A percentile compares a stretch with the other conserved stretches of the same genome.
These are phyloP conservation scores for Phytopythium litorale DNA, from an alignment of 352 stramenopile species.

Conservation along the genomic window DNA sequence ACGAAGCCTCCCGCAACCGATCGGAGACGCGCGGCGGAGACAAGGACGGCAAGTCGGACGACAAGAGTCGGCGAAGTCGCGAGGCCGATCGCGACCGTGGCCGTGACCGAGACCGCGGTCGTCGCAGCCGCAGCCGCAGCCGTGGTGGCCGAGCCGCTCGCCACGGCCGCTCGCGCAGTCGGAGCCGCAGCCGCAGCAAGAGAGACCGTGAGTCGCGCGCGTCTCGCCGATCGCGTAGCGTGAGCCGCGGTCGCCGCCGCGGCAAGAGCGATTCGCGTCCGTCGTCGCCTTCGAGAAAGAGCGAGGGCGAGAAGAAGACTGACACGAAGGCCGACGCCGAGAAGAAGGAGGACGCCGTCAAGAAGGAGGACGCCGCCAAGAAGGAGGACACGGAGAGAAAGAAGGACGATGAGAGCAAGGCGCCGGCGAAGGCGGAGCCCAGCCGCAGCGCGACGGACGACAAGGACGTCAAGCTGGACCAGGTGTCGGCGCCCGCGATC, in stretches of 20 bases:
- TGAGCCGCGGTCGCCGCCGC: slow-evolving; percentile 7
- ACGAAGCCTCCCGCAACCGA: slow-evolving; percentile 43
- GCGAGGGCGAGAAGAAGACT: background rate
- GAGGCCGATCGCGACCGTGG: slow-evolving; percentile 28
- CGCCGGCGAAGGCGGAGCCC: slow-evolving; percentile 8
- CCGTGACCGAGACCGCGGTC: slow-evolving; percentile 6
- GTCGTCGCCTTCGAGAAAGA: slow-evolving; percentile 4
- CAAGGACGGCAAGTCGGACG: slow-evolving; percentile 27
- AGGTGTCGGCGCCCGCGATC: slow-evolving; percentile 77
- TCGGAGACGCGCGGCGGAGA: slow-evolving; percentile 29
- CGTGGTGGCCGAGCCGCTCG: slow-evolving; percentile 33
- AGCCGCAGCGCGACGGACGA: slow-evolving; percentile 19
- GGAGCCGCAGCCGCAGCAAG: slow-evolving; percentile 41
- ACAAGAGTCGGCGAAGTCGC: slow-evolving; percentile 18
- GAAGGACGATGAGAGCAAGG: background rate
- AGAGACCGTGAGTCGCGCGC: background rate
- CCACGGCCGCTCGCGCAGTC: slow-evolving; percentile 23
- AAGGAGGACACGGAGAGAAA: background rate
- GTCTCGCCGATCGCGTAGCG: slow-evolving; percentile 13
- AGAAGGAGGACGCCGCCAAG: slow-evolving; percentile 4
- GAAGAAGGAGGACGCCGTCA: slow-evolving; percentile 1
- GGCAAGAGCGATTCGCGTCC: background rate
- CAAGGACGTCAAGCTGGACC: slow-evolving; percentile 75
- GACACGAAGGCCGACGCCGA: slow-evolving; percentile 13
- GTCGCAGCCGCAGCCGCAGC: slow-evolving; percentile 29